Evolutionary conservation across 208 protist species (phyloP).

Genomic region (Angomonas desouzai): DNA sequence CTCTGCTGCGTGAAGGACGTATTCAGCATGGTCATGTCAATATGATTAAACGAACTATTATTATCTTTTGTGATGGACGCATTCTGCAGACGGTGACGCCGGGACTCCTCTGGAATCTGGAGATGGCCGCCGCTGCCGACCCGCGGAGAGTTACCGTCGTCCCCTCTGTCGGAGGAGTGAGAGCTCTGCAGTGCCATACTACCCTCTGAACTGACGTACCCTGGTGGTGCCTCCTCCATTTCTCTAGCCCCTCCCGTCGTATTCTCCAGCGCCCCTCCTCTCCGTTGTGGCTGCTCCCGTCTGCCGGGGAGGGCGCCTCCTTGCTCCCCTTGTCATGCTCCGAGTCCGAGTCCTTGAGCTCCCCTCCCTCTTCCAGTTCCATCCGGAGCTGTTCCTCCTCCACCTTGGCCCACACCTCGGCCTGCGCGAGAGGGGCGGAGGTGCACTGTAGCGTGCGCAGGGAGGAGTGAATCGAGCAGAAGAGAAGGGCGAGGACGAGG

Average conservation of each 20-base stretch:
- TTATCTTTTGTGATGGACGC: not conserved
- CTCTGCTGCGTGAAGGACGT: conserved; percentile 1
- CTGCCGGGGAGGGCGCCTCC: not conserved
- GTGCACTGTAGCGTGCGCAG: conserved; percentile 40
- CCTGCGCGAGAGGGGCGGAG: conserved; percentile 31
- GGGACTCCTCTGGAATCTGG: not conserved
- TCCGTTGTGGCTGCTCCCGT: not conserved
- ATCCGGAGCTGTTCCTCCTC: conserved; percentile 7
- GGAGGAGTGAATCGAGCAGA: conserved; percentile 28
- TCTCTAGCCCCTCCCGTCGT: too few species aligned
- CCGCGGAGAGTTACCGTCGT: not conserved
- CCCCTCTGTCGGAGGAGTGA: not conserved
- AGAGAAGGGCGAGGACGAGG: conserved; percentile 20
- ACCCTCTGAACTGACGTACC: not conserved
- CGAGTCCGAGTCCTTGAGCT: too few species aligned
- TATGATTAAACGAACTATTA: conserved; percentile 9
- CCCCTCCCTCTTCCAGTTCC: conserved; percentile 10
- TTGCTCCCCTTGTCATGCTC: not conserved
- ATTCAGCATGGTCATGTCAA: conserved; percentile 13
- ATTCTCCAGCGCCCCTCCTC: not conserved
- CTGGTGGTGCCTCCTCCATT: not conserved
- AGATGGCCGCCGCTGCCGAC: not conserved
- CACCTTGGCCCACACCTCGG: conserved; percentile 27
- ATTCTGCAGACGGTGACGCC: not conserved
- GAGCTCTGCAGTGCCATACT: not conserved